Percentiles rank a stretch among this genome's conserved stretches.
phyloP scores from a whole-genome alignment of 1,139 yeast species.

The Geotrichum siamense region DNA sequence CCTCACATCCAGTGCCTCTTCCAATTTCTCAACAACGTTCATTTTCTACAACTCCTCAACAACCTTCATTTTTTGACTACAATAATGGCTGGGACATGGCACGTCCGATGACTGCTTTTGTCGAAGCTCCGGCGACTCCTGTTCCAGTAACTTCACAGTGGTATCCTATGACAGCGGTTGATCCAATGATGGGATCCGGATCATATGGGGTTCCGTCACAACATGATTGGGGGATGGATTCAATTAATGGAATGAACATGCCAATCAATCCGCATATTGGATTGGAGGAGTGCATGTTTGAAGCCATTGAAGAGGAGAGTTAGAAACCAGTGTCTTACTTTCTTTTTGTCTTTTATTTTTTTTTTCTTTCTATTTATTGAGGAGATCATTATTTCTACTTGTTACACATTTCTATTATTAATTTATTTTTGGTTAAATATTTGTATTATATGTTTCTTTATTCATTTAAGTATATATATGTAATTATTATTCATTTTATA shows the following conservation, averaged over 20 bases:
- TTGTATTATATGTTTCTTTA: no score
- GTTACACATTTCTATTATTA: no score
- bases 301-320: slow-evolving; percentile 12
- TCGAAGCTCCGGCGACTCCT: slow-evolving; percentile 10
- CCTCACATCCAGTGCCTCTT: slow-evolving; percentile 4
- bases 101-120: slow-evolving; percentile 17
- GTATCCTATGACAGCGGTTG: slow-evolving; percentile 13
- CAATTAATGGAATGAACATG: neutral
- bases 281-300: slow-evolving; percentile 9
- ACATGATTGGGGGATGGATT: slow-evolving; percentile 1
- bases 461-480: no score
- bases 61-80: slow-evolving; percentile 2
- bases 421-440: no score
- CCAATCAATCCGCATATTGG: slow-evolving; percentile 3
- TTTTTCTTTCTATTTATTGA: no score
- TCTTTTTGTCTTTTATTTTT: no score
- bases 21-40: neutral
- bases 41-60: slow-evolving; percentile 7
- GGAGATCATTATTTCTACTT: no score
- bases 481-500: no score
- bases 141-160: slow-evolving; percentile 4
- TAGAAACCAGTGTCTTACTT: no score
- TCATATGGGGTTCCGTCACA: neutral
- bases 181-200: slow-evolving; percentile 6
- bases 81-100: slow-evolving; percentile 10